Conservation (phyloP, 2,329 filamentous ascomycete genomes). For the Cladophialophora yegresii region DNA sequence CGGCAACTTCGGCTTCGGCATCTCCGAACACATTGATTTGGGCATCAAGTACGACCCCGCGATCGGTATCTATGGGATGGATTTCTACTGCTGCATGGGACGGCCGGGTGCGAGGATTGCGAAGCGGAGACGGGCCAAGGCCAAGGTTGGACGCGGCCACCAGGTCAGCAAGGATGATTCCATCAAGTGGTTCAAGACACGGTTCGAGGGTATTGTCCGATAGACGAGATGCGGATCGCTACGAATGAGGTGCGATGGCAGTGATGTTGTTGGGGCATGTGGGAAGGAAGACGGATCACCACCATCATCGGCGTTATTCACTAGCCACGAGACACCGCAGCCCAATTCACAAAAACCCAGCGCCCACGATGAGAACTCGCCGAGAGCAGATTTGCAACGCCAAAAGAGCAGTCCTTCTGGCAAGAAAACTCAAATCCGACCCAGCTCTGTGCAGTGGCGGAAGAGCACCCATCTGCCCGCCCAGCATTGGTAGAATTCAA, state of each 20-base stretch:
- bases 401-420: neutral
- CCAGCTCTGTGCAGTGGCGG: neutral
- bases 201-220: slow-evolving; percentile 98
- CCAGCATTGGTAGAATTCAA: slow-evolving; percentile 2
- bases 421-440: neutral
- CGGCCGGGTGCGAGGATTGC: slow-evolving; percentile 97
- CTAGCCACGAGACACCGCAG: neutral
- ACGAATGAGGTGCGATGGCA: neutral
- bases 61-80: slow-evolving; percentile 99
- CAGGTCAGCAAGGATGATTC: slow-evolving; percentile 93
- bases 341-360: neutral
- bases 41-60: slow-evolving; percentile 99
- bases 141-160: slow-evolving; percentile 83
- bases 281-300: neutral
- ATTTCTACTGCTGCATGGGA: slow-evolving; percentile 99
- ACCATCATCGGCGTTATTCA: neutral
- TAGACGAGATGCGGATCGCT: slow-evolving; percentile 55
- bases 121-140: slow-evolving; percentile 88
- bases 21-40: slow-evolving; percentile 99
- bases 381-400: neutral
- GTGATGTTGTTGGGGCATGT: neutral
- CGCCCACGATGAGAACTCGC: neutral
- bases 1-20: slow-evolving; percentile 99
- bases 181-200: slow-evolving; percentile 94
- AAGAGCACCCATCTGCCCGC: neutral